Evolutionary conservation across 495 filamentous ascomycete species (phyloP), one percentile per base, ranked within the genome.

Genomic region (Penicillium chermesinum): DNA sequence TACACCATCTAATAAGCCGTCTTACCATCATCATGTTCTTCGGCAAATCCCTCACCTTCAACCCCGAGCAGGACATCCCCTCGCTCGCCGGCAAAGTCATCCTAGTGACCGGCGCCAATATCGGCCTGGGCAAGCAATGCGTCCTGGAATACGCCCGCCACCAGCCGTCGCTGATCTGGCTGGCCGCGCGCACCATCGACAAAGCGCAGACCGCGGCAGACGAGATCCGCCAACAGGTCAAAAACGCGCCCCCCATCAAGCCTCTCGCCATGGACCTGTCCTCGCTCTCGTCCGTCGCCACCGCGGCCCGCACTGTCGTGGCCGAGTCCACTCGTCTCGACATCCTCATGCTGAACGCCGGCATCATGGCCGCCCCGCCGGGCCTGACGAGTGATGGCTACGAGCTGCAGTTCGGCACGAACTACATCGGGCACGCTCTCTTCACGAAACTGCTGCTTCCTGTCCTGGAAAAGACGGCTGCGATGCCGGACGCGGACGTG

Each of bases 361-460:
- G 80, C 15, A 73, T 87, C 49, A 80, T 84, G 76, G 75, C 67
- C 0, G 30, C 68, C 2, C 67, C 73, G 0, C 65, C 52, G 12
- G 58, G 50, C 0, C 42, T 63, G 4, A 80, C 80, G 0, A 48
- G 59, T 1, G 79, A 85, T 41, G 80, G 81, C 30, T 83, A 78
- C 61, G 82, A 87, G 53, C 65, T 77, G 30, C 79, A 83, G 44
- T 80, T 85, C 46, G 80, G 75, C 10, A 78, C 75, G 7, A 87
- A 87, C 54, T 74, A 86, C 57, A 61, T 87, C 38, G 78, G 75
- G 9, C 82, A 84, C 51, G 75, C 74, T 15, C 69, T 84, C 1
- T 59, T 76, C 22, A 72, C 73, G 39, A 65, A 78, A 2, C 60
- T 87, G 7, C 64, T 84, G 3, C 76, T 52, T 0, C 49, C 80